Evolutionary conservation across 2,329 filamentous ascomycete genomes (phyloP), one percentile per base, ranked within the genome.

Genomic region (Monosporascus sp.): DNA sequence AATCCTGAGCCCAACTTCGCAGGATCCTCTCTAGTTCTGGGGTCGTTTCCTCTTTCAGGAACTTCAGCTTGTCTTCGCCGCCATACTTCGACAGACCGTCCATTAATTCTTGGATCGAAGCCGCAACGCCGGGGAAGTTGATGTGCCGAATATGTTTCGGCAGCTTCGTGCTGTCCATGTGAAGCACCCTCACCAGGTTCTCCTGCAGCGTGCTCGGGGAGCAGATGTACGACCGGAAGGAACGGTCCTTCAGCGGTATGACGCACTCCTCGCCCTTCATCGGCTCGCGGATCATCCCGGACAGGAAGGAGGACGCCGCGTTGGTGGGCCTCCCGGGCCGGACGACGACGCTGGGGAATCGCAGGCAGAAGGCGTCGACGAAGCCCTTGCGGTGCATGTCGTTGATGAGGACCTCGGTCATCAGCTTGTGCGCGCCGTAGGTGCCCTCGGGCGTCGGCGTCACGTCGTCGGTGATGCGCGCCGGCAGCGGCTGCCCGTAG

Each of bases 241-340:
- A 57, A 3, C 81, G 69, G 58, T 79, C 74, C 37, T 72, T 64
- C 36, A 83, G 63, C 8, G 82, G 78, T 2, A 84, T 74, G 1
- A 80, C 65, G 54, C 77, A 82, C 57, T 75, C 72, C 49, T 75
- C 65, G 3, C 82, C 82, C 37, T 65, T 73, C 61, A 86, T 72
- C 0, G 83, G 82, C 68, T 86, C 83, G 22, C 83, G 74, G 51
- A 86, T 82, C 67, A 86, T 85, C 14, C 83, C 83, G 1, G 78
- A 83, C 9, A 85, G 71, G 60, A 85, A 86, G 0, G 80, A 82
- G 1, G 79, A 82, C n/a, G 83, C 83, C 0, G 83, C 83, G 1
- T 76, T 77, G 5, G 81, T 81, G 0, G 83, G 83, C 18, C 72
- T 73, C 1, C 83, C 83, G 0, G 83, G 81, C 1, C 83, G 75